Evolutionary conservation across 129 eudicot genomes (phyloP).

Genomic region (Helianthus tuberosus): DNA sequence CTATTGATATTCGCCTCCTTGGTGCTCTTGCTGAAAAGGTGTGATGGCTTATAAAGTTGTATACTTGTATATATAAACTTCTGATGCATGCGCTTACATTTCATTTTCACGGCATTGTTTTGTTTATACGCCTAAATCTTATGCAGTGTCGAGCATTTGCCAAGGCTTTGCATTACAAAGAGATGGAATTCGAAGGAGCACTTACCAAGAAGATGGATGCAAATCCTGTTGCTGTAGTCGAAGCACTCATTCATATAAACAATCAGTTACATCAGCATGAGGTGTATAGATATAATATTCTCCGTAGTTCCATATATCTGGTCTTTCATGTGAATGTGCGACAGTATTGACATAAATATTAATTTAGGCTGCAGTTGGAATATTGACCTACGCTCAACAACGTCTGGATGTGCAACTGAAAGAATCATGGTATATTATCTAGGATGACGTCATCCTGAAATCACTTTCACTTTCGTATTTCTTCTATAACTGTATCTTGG

Average conservation of each 20-base stretch:
- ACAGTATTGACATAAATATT: conserved; percentile 1
- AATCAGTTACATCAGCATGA: conserved; percentile 98
- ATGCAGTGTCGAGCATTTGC: conserved; percentile 98
- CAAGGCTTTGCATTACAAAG: conserved; percentile 98
- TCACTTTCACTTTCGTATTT: background rate
- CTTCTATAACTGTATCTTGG: conserved; percentile 4
- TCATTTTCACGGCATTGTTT: conserved; percentile 5
- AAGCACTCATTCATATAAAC: conserved; percentile 96
- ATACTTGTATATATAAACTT: conserved; percentile 12
- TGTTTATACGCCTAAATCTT: conserved; percentile 8
- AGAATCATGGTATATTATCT: conserved; percentile 80
- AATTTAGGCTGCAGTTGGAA: conserved; percentile 93
- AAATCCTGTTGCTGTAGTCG: conserved; percentile 96
- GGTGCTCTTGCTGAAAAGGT: conserved; percentile 99
- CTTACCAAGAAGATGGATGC: conserved; percentile 91
- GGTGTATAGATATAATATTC: conserved; percentile 45
- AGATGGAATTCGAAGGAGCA: conserved; percentile 99
- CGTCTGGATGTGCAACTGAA: conserved; percentile 88
- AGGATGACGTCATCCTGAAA: background rate
- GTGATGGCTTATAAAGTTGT: conserved; percentile 11
- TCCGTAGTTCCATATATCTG: background rate
- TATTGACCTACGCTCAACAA: conserved; percentile 91
- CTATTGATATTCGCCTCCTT: conserved; percentile 95
- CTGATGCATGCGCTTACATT: conserved; percentile 8
- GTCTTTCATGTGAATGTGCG: conserved; percentile 8